Evolutionary conservation across 1,139 yeast genomes (phyloP).

Genomic region (Zygosaccharomyces sapae): DNA sequence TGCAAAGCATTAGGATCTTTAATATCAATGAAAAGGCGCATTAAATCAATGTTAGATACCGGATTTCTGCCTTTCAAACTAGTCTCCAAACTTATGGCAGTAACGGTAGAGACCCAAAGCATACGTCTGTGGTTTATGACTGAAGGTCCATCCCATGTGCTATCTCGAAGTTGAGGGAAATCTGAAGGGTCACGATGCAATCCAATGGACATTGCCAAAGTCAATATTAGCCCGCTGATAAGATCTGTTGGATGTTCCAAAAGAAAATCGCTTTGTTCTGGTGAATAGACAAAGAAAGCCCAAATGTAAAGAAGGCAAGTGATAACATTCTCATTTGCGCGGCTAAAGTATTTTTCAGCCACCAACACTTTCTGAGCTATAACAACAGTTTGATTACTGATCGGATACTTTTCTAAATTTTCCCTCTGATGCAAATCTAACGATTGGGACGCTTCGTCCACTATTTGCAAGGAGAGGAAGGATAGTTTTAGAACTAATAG

Average conservation of each 20-base stretch:
- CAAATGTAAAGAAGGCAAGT: conserved; percentile 32
- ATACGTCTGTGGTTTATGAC: conserved; percentile 30
- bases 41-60: conserved; percentile 17
- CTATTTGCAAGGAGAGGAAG: conserved; percentile 22
- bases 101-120: conserved; percentile 28
- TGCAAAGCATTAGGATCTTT: conserved; percentile 19
- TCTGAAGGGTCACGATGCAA: conserved; percentile 34
- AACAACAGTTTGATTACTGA: conserved; percentile 23
- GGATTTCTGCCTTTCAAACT: conserved; percentile 29
- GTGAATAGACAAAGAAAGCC: conserved; percentile 33
- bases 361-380: conserved; percentile 26
- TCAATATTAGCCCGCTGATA: conserved; percentile 25
- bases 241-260: conserved; percentile 34
- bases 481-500: conserved; percentile 31
- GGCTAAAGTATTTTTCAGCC: conserved; percentile 30
- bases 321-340: conserved; percentile 33
- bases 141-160: conserved; percentile 20
- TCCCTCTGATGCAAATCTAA: conserved; percentile 13
- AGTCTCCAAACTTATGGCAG: conserved; percentile 27
- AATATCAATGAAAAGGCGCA: conserved; percentile 22
- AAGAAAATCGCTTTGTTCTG: conserved; percentile 35
- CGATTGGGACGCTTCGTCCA: conserved; percentile 17
- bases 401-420: conserved; percentile 26
- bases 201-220: conserved; percentile 33
- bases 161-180: conserved; percentile 21